Conservation (phyloP, 176 grass and related monocot genomes). For the Musa schizocarpa region DNA sequence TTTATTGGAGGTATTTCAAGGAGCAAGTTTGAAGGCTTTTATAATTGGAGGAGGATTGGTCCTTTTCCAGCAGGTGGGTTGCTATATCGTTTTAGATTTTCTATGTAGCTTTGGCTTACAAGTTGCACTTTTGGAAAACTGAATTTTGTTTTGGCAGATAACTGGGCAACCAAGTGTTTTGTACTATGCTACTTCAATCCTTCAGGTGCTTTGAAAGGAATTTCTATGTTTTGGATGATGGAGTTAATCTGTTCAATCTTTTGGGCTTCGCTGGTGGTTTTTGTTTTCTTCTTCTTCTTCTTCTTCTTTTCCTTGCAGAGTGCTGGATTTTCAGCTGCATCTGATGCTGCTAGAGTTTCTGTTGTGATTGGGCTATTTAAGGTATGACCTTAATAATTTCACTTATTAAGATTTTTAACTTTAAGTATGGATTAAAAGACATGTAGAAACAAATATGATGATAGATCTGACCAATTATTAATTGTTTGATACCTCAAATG, state of each 20-base stretch:
- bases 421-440: neutral
- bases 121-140: conserved; percentile 9
- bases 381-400: conserved; percentile 28
- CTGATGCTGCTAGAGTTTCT: conserved; percentile 77
- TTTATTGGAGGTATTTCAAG: conserved; percentile 73
- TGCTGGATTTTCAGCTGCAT: conserved; percentile 86
- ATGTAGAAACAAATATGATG: neutral
- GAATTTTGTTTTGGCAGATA: conserved; percentile 61
- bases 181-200: conserved; percentile 92
- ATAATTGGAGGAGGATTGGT: conserved; percentile 87
- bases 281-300: no score
- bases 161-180: conserved; percentile 93
- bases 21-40: conserved; percentile 92
- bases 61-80: conserved; percentile 85
- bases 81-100: neutral
- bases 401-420: no score
- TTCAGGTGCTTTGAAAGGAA: conserved; percentile 46
- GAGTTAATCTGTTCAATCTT: conserved; percentile 7
- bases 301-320: conserved; percentile 40
- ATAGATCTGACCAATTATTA: neutral
- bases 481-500: neutral
- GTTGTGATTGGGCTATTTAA: conserved; percentile 92
- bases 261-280: neutral
- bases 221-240: neutral
- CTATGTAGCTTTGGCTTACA: neutral